These are phyloP conservation scores for Cucumis cinereus DNA, from an alignment of 306 rosid species.

Conservation along the genomic window DNA sequence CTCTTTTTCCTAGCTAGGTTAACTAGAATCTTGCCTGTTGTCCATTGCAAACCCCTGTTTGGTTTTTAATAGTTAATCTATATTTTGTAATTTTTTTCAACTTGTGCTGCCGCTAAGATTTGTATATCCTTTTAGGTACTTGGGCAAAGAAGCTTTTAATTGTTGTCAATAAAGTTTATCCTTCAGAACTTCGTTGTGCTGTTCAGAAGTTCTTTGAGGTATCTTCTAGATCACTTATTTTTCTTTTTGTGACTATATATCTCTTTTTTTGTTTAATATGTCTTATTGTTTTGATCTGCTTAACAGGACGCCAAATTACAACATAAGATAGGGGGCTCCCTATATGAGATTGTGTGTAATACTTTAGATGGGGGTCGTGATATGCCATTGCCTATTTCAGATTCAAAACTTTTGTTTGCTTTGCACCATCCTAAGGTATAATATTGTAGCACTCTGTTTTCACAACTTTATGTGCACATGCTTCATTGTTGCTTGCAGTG, in stretches of 20 bases:
- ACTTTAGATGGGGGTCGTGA: conserved; percentile 55
- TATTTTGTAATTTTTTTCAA: neutral
- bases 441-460: neutral
- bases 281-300: conserved; percentile 15
- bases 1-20: neutral
- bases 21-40: neutral
- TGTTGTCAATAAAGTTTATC: conserved; percentile 47
- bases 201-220: conserved; percentile 66
- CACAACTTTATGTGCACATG: neutral
- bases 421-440: conserved; percentile 82
- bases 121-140: conserved; percentile 31
- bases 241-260: neutral
- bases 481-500: neutral
- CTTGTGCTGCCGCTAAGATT: conserved; percentile 17
- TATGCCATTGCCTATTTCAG: conserved; percentile 29
- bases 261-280: neutral
- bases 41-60: neutral
- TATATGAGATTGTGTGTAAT: conserved; percentile 40
- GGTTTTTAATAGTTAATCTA: neutral
- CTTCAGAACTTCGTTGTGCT: conserved; percentile 64
- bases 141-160: conserved; percentile 59
- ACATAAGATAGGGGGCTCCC: conserved; percentile 44
- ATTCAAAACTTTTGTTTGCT: conserved; percentile 67
- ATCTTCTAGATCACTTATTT: neutral
- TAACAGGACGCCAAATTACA: conserved; percentile 36